Evolutionary conservation across 2,329 filamentous ascomycete species (phyloP).

Genomic region (Cordyceps farinosa): DNA sequence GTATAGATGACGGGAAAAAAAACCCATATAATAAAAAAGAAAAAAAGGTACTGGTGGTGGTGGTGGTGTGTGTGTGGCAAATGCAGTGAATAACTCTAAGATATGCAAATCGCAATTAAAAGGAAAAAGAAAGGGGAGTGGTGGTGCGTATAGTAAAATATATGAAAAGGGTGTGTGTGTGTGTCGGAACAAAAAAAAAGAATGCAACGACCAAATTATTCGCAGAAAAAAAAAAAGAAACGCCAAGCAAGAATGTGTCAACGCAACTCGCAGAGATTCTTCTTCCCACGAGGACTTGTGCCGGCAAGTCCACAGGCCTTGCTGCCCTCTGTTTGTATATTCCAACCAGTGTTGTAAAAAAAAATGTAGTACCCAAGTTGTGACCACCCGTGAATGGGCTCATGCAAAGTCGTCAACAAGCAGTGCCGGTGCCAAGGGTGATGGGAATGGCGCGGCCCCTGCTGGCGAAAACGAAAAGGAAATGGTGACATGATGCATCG

Average conservation of each 20-base stretch:
- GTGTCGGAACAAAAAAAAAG: not conserved
- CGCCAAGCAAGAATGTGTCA: not conserved
- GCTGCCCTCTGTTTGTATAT: constrained; percentile 10
- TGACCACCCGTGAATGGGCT: constrained; percentile 43
- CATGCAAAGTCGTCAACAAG: constrained; percentile 46
- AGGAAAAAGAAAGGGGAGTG: not conserved
- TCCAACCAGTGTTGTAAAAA: constrained; percentile 2
- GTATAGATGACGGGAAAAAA: constrained; percentile 4
- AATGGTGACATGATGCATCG: constrained; percentile 27
- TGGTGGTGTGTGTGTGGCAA: not conserved
- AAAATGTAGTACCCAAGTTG: constrained; percentile 15
- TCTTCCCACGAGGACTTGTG: not conserved
- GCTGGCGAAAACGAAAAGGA: constrained; percentile 10
- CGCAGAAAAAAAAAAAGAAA: constrained; percentile 1
- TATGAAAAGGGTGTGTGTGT: not conserved
- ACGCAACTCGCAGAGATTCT: not conserved
- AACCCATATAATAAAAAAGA: not conserved
- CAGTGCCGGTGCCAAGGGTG: constrained; percentile 20
- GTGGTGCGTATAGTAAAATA: not conserved
- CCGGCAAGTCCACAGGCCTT: constrained; percentile 5
- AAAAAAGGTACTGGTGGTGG: not conserved
- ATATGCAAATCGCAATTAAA: constrained; percentile 12
- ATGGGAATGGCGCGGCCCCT: not conserved
- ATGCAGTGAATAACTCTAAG: constrained; percentile 10
- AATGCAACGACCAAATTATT: not conserved